phyloP scores from a whole-genome alignment of 192 early-diverging fungal genomes.

The Podila clonocystis region DNA sequence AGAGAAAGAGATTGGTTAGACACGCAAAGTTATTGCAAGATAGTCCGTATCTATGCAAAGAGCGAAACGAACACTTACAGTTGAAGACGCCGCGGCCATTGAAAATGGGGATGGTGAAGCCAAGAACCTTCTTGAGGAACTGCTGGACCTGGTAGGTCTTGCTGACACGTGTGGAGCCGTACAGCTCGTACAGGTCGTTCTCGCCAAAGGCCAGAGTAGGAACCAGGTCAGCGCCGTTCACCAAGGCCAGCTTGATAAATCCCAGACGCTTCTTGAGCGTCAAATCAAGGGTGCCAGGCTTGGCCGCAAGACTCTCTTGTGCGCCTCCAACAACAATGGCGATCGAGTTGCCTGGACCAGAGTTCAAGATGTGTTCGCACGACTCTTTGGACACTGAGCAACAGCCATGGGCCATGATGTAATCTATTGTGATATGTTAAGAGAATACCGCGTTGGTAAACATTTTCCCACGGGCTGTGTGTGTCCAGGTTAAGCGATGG shows the following conservation, averaged over 20 bases:
- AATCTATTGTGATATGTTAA: conserved; percentile 52
- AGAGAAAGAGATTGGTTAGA: conserved; percentile 3
- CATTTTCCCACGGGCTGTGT: no score
- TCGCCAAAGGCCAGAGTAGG: conserved; percentile 96
- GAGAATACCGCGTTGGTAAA: no score
- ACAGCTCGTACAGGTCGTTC: conserved; percentile 88
- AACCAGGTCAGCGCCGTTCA: conserved; percentile 82
- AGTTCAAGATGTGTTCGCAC: conserved; percentile 79
- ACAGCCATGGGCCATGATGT: conserved; percentile 81
- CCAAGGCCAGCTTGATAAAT: conserved; percentile 91
- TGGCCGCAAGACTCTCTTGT: conserved; percentile 80
- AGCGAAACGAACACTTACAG: conserved; percentile 59
- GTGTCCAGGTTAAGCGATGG: no score
- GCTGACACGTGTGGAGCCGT: conserved; percentile 75
- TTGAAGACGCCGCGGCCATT: conserved; percentile 90
- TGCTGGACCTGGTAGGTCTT: conserved; percentile 75
- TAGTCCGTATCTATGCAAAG: no score
- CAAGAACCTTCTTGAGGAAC: conserved; percentile 71
- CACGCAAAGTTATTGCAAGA: background rate
- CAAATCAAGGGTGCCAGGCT: conserved; percentile 70
- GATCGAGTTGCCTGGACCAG: conserved; percentile 73
- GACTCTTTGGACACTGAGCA: conserved; percentile 79
- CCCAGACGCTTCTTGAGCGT: conserved; percentile 84
- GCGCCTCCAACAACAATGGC: conserved; percentile 95
- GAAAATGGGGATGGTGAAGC: conserved; percentile 82